Evolutionary conservation across 2,329 filamentous ascomycete genomes (phyloP).

Genomic region (Alternaria ethzedia): DNA sequence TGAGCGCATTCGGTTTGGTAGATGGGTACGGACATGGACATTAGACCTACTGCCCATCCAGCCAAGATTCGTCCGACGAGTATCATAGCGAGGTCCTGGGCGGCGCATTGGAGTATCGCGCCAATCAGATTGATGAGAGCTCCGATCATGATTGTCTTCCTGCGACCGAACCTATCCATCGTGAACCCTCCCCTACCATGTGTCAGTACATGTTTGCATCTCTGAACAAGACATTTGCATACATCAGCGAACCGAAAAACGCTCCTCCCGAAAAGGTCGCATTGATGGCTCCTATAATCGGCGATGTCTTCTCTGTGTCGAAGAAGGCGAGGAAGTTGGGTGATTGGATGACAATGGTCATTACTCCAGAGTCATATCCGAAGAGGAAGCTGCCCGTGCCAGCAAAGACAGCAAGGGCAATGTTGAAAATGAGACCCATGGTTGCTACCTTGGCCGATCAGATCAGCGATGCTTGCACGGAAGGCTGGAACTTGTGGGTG

Average conservation of each 20-base stretch:
- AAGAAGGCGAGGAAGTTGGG: slow-evolving; percentile 65
- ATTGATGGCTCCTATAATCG: slow-evolving; percentile 67
- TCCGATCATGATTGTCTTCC: slow-evolving; percentile 65
- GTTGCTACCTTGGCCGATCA: neutral
- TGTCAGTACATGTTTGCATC: neutral
- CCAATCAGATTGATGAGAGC: slow-evolving; percentile 65
- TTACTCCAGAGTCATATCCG: slow-evolving; percentile 47
- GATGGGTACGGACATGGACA: slow-evolving; percentile 66
- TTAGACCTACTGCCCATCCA: slow-evolving; percentile 64
- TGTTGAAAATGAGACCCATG: slow-evolving; percentile 54
- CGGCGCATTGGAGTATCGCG: slow-evolving; percentile 64
- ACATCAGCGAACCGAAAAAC: slow-evolving; percentile 61
- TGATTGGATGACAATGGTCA: slow-evolving; percentile 62
- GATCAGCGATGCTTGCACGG: neutral
- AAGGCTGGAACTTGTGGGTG: neutral
- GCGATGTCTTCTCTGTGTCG: slow-evolving; percentile 56
- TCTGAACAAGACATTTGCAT: slow-evolving; percentile 1
- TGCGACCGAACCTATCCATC: slow-evolving; percentile 67
- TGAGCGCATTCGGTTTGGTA: slow-evolving; percentile 70
- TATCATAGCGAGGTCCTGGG: slow-evolving; percentile 64
- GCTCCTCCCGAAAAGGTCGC: slow-evolving; percentile 68
- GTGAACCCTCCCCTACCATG: slow-evolving; percentile 57
- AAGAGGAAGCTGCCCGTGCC: slow-evolving; percentile 50
- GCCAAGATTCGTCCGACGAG: slow-evolving; percentile 64
- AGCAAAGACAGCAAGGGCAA: slow-evolving; percentile 52